Evolutionary conservation across 441 rosid species (phyloP), one percentile per base, ranked within the genome.

Genomic region (Brassica balearica): DNA sequence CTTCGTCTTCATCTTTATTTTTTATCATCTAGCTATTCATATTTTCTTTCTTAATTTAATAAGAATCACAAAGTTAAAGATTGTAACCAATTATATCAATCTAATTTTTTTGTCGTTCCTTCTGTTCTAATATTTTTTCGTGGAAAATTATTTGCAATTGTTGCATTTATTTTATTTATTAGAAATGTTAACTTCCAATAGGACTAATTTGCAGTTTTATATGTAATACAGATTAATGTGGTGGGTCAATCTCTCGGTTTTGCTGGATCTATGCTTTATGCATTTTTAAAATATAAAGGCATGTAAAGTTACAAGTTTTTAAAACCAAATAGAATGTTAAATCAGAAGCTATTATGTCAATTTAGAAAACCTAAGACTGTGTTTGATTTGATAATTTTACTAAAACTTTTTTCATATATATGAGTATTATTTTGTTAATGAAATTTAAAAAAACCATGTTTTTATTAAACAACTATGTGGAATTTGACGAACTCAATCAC

Each of bases 241-340:
- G 5, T 65, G 71, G 77, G 77, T 5, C 71, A 74, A 65, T 41
- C 71, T 12, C 11, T 74, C 5, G 71, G 77, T 32, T 74, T 74
- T 5, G 14, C 11, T n/a, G 77, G 77, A 65, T 53, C 77, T 65
- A 12, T 74, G 1, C 2, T 74, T 11, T 74, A 74, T 65, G 71
- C 71, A 65, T 63, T 34, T 53, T 36, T 74, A 3, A 74, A 74
- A 65, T 74, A 25, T 19, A 73, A 48, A 29, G 53, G 70, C 20
- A 63, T 64, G 8, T 73, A 68, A 51, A 23, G 41, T 25, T 43
- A 65, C 14, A 65, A n/a, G 34, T 3, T n/a, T 29, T 29, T 14
- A 15, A 55, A 6, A 55, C 60, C 60, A 55, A 17, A 56, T 55
- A 17, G 8, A 56, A 56, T 56, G 23, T 2, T 17, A 4, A 56